Conservation (phyloP, 352 stramenopile genomes). For the Thraustochytrium striatum region DNA sequence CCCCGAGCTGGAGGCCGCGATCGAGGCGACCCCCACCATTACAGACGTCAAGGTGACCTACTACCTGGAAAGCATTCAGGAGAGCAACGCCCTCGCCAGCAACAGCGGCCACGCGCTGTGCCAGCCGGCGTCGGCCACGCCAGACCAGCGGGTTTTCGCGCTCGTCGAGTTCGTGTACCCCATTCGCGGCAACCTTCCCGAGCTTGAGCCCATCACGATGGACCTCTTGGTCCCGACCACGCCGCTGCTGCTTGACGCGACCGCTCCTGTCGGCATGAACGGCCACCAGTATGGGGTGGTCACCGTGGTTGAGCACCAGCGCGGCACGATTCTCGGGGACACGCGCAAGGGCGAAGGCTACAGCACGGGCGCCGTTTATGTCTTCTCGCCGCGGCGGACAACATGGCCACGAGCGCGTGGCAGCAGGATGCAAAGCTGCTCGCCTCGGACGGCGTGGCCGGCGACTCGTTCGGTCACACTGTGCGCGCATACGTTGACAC, state of each 20-base stretch:
- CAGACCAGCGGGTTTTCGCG: neutral
- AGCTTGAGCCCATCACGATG: neutral
- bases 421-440: conserved; percentile 12
- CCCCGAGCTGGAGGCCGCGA: conserved; percentile 65
- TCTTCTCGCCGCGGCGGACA: conserved; percentile 7
- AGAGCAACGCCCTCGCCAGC: conserved; percentile 8
- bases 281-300: conserved; percentile 19
- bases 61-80: conserved; percentile 5
- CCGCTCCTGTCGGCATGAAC: neutral
- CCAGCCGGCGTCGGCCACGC: neutral
- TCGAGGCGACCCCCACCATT: conserved; percentile 72
- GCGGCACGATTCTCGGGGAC: conserved; percentile 44
- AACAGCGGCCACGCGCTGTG: conserved; percentile 24
- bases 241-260: conserved; percentile 25
- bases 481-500: conserved; percentile 25
- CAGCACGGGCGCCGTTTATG: conserved; percentile 20
- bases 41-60: conserved; percentile 59
- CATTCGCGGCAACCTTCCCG: conserved; percentile 37
- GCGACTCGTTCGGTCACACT: conserved; percentile 37
- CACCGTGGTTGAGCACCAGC: neutral
- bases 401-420: conserved; percentile 4
- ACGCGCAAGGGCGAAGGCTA: too few relatives aligned
- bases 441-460: conserved; percentile 20
- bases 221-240: neutral
- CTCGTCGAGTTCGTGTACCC: conserved; percentile 48